Base-by-base conservation (phyloP, 1,284 basidiomycete genomes). In the Xanthoconium separans region DNA sequence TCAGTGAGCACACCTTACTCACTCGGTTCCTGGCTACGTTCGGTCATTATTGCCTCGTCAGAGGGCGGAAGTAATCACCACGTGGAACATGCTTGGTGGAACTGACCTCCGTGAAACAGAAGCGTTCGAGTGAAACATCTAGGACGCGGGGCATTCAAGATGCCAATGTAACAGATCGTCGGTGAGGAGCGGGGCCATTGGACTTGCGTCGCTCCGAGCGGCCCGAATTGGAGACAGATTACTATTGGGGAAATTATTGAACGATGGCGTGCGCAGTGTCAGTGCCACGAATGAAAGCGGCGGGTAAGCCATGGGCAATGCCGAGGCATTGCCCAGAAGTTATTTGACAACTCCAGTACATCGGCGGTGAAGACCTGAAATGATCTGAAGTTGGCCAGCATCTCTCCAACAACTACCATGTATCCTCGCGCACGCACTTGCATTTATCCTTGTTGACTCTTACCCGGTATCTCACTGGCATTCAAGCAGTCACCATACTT, bases 81-180 rank as follows among this genome's bases (percentile, higher is more conserved):
- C 58, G 62, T 63, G 60, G 58, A 44, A 47, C 45, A 52, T 56
- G 42, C 61, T 44, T 37, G 40, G 40, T 40, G 36, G 39, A 20
- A 34, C 39, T 18, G 42, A 16, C 18, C 31, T 44, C 39, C 42
- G 41, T 61, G 61, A 61, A 61, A 64, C 50, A 39, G 24, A 30
- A 15, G 50, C 18, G 7, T 34, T 30, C 16, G 54, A 30, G 15
- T 56, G 53, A 55, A 55, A 56, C 54, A 12, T 48, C 30, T 29
- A 30, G 33, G 37, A 15, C 37, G 36, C 52, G 48, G 49, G 44
- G 44, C 36, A 34, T 44, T 50, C 43, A 29, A 37, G 41, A 41
- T 31, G 27, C 37, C 39, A 30, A 36, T 47, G 41, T 22, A 31
- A 47, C 41, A 30, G 36, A 43, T 53, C 39, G 20, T n/a, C 44